Percentiles rank a stretch among this genome's conserved stretches.
Conservation (phyloP, 768 basidiomycete species). For the Kwoniella bestiolae region DNA sequence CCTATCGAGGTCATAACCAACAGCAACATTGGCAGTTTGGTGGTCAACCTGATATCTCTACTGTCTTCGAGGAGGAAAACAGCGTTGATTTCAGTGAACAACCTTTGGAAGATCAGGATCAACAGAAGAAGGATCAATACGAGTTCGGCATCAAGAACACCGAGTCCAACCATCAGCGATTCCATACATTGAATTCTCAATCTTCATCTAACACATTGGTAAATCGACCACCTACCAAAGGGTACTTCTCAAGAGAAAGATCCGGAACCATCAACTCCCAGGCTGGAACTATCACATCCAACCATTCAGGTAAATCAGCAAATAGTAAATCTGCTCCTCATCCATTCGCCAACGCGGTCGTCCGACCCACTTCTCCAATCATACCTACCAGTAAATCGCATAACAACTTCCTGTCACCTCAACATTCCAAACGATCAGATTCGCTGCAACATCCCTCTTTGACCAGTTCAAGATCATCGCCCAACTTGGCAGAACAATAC, state of each 20-base stretch:
- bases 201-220: constrained; percentile 28
- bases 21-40: constrained; percentile 16
- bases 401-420: constrained; percentile 20
- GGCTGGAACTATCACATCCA: constrained; percentile 20
- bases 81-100: constrained; percentile 15
- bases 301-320: constrained; percentile 25
- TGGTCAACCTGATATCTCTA: constrained; percentile 48
- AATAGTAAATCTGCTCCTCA: constrained; percentile 28
- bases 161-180: neutral
- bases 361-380: constrained; percentile 39
- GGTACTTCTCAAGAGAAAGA: constrained; percentile 15
- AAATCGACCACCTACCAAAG: constrained; percentile 13
- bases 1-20: constrained; percentile 21
- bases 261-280: constrained; percentile 15
- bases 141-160: constrained; percentile 11
- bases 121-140: constrained; percentile 9
- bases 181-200: constrained; percentile 1
- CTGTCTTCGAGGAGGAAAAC: constrained; percentile 48
- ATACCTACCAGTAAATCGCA: constrained; percentile 17
- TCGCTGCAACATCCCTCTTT: constrained; percentile 1
- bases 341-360: constrained; percentile 45
- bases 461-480: constrained; percentile 30
- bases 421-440: constrained; percentile 2
- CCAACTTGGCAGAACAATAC: constrained; percentile 33
- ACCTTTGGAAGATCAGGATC: neutral